Evolutionary conservation across 2,329 filamentous ascomycete genomes (phyloP).

Genomic region (Fusarium sp.): DNA sequence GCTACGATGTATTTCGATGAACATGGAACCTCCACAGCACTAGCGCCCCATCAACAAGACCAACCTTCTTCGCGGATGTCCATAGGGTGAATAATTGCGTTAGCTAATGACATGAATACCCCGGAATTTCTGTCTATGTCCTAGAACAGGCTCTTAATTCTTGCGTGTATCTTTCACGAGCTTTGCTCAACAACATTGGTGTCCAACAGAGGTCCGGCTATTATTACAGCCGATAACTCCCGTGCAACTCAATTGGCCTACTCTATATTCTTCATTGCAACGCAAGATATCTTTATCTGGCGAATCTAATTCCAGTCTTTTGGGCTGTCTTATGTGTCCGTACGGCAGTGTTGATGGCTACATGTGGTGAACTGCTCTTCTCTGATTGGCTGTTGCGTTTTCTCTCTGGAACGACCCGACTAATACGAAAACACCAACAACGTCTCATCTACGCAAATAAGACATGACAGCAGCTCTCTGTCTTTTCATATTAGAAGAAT

Average conservation of each 20-base stretch:
- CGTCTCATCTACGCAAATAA: constrained; percentile 1
- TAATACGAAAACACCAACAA: constrained; percentile 31
- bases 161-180: neutral
- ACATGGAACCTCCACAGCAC: neutral
- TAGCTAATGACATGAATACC: neutral
- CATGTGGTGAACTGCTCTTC: constrained; percentile 40
- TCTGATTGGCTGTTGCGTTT: constrained; percentile 37
- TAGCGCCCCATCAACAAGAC: neutral
- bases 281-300: neutral
- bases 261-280: neutral
- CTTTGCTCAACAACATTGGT: neutral
- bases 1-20: neutral
- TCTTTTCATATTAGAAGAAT: neutral
- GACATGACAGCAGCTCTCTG: neutral
- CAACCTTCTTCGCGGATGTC: neutral
- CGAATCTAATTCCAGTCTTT: constrained; percentile 3
- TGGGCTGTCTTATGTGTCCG: constrained; percentile 16
- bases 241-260: constrained; percentile 10
- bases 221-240: constrained; percentile 22
- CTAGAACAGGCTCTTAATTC: neutral
- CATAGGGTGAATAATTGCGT: neutral
- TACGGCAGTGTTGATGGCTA: constrained; percentile 30
- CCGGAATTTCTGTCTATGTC: neutral
- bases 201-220: neutral
- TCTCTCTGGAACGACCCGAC: constrained; percentile 17